Evolutionary conservation across 768 basidiomycete species (phyloP).

Genomic region (Podaxis sp.): DNA sequence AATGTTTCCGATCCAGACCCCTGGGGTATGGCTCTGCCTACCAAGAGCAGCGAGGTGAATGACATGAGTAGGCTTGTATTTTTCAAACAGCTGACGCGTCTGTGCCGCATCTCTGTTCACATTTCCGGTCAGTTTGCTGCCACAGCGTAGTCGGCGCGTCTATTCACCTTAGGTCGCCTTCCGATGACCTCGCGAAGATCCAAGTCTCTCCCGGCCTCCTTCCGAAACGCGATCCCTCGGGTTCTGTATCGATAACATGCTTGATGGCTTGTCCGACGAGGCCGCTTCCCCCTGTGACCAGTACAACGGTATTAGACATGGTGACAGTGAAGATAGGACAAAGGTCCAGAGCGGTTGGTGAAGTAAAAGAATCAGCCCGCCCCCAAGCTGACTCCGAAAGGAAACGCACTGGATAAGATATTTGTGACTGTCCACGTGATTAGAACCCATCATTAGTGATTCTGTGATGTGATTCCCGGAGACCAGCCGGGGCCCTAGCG

Average conservation of each 20-base stretch:
- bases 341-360: background rate
- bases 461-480: background rate
- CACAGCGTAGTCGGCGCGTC: background rate
- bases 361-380: background rate
- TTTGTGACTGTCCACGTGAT: slow-evolving; percentile 11
- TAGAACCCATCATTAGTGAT: background rate
- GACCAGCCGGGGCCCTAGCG: background rate
- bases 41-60: slow-evolving; percentile 95
- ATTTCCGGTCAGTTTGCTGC: background rate
- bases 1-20: background rate
- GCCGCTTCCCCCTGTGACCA: slow-evolving; percentile 85
- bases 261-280: slow-evolving; percentile 86
- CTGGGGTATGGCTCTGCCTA: slow-evolving; percentile 33
- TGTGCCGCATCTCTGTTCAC: slow-evolving; percentile 61
- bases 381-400: background rate
- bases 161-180: slow-evolving; percentile 79
- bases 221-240: slow-evolving; percentile 77
- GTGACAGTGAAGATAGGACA: slow-evolving; percentile 6
- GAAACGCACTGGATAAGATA: background rate
- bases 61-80: slow-evolving; percentile 93
- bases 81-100: slow-evolving; percentile 76
- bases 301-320: slow-evolving; percentile 50
- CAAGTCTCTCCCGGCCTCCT: slow-evolving; percentile 76
- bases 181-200: slow-evolving; percentile 78
- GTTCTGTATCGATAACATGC: slow-evolving; percentile 76